Base-by-base conservation (phyloP, 208 protist species). In the Strigomonas galati region DNA sequence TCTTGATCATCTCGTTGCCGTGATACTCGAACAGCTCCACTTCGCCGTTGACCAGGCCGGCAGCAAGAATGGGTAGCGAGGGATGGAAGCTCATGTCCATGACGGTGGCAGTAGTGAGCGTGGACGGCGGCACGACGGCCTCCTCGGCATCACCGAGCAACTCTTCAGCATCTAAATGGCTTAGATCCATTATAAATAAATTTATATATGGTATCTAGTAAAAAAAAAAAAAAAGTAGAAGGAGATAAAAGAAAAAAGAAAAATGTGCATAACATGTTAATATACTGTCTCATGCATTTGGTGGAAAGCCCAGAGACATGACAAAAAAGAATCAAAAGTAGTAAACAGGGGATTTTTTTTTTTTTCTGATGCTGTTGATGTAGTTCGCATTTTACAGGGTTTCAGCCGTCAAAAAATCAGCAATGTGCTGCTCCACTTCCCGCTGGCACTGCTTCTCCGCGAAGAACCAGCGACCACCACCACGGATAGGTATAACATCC, bases 71-170 rank as follows among this genome's bases (percentile, higher is more conserved):
- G 5, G 86, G 82, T 24, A 91, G 74, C 5, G 24, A 51, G 0
- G 90, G 90, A 61, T 95, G 90, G 64, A 95, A 93, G 58, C 77
- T 72, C 0, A 95, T 72, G 58, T 93, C 86, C 17, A 93, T 62
- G 57, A 93, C 87, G 6, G 81, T 43, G 0, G 77, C 87, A 0
- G 84, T 80, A 5, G 81, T 64, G 15, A 87, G 63, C 55, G 93
- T 63, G 2, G 85, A 79, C 21, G 81, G 84, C 30, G 90, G 90
- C 15, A 91, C 85, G 3, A 76, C 66, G 10, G 65, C 64, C 44
- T 77, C 79, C 15, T 68, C 64, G 0, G 52, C 76, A 56, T 93
- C 86, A 1, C 90, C 90, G 53, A 93, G 73, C 37, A 95, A 58
- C 10, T 35, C 5, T 3, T 59, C 23, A 59, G 21, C 54, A n/a